phyloP scores from a whole-genome alignment of 805 yeast genomes.

The Candida koratica region DNA sequence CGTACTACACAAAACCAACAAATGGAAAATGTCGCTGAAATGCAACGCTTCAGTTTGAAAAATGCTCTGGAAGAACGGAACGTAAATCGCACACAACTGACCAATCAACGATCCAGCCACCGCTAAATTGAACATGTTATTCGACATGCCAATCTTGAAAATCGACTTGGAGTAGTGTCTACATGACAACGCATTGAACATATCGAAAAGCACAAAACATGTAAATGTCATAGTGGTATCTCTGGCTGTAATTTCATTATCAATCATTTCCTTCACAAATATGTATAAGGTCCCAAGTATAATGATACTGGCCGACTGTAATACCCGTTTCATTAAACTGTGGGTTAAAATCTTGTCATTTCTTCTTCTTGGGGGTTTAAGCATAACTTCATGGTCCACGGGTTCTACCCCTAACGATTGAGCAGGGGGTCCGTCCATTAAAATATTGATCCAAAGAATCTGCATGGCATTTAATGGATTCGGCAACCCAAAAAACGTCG shows the following conservation, averaged over 20 bases:
- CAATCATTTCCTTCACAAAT: constrained; percentile 82
- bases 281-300: constrained; percentile 83
- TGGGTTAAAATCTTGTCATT: constrained; percentile 77
- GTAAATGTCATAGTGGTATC: constrained; percentile 99
- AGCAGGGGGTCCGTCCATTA: constrained; percentile 99
- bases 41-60: constrained; percentile 93
- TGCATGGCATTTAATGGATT: constrained; percentile 98
- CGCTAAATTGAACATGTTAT: constrained; percentile 90
- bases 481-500: constrained; percentile 83
- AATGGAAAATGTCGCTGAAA: constrained; percentile 62
- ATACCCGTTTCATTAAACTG: constrained; percentile 63
- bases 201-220: constrained; percentile 90
- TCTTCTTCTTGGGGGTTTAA: constrained; percentile 90
- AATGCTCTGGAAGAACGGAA: constrained; percentile 86
- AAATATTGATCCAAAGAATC: constrained; percentile 92
- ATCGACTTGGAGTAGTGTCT: constrained; percentile 83
- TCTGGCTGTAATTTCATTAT: constrained; percentile 78
- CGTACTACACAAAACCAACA: constrained; percentile 63
- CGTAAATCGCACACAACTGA: constrained; percentile 87
- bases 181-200: constrained; percentile 94
- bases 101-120: constrained; percentile 86
- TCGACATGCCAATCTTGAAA: constrained; percentile 74
- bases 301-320: constrained; percentile 74
- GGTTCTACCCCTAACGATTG: constrained; percentile 97
- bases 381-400: constrained; percentile 93